Evolutionary conservation across 140 eudicot species (phyloP).

Genomic region (Ambrosia hybrid): DNA sequence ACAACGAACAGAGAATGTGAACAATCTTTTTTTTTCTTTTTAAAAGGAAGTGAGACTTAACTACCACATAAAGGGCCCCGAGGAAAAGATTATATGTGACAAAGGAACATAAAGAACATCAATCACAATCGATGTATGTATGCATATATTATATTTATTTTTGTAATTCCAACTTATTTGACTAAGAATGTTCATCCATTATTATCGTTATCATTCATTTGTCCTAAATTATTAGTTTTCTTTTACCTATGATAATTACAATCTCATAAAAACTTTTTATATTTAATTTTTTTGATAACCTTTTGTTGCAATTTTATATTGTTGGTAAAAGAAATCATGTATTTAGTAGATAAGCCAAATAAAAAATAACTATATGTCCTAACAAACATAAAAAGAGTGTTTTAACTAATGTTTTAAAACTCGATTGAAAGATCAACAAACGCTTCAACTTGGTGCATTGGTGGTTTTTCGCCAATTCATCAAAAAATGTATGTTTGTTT

Average conservation of each 20-base stretch:
- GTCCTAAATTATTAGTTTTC: not conserved
- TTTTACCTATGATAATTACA: not conserved
- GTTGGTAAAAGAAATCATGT: too few relatives aligned
- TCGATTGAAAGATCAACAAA: not conserved
- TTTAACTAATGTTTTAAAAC: not conserved
- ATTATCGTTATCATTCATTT: not conserved
- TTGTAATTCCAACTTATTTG: constrained; percentile 5
- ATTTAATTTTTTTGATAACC: too few relatives aligned
- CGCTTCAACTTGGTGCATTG: not conserved
- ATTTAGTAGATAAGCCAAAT: too few relatives aligned
- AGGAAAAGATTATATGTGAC: constrained; percentile 1
- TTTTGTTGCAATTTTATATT: too few relatives aligned
- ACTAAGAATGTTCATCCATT: constrained; percentile 16
- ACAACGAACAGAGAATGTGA: constrained; percentile 26
- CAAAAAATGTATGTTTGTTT: not conserved
- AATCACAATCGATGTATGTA: constrained; percentile 1
- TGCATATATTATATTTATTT: constrained; percentile 5
- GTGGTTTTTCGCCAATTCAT: not conserved
- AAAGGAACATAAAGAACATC: constrained; percentile 27
- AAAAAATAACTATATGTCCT: too few relatives aligned
- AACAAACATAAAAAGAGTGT: too few relatives aligned
- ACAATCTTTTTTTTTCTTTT: constrained; percentile 18
- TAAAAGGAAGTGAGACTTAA: constrained; percentile 30
- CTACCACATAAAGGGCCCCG: constrained; percentile 31
- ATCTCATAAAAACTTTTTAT: not conserved